Conservation (phyloP, 805 yeast species). For the Cyberlindnera bimundalis region DNA sequence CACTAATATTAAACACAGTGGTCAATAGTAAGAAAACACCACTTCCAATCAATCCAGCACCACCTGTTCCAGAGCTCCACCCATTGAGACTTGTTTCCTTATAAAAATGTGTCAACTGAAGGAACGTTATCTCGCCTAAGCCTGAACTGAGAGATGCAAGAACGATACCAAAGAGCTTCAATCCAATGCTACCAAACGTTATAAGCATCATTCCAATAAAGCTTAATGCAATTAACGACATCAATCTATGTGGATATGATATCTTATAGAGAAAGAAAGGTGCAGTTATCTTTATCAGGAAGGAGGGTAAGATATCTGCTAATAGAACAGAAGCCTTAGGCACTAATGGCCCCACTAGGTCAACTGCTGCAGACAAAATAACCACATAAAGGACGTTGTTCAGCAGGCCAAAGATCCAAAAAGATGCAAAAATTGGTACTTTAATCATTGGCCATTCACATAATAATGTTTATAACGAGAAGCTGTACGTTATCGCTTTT, state of each 20-base stretch:
- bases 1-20: conserved; percentile 56
- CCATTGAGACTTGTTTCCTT: conserved; percentile 65
- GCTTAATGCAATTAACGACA: conserved; percentile 54
- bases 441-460: neutral
- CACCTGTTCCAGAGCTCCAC: conserved; percentile 95
- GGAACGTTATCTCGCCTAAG: conserved; percentile 83
- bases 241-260: conserved; percentile 55
- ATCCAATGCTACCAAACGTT: conserved; percentile 31
- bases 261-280: conserved; percentile 75
- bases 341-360: conserved; percentile 74
- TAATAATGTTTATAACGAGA: too few relatives aligned
- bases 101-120: conserved; percentile 82
- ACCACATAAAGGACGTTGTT: conserved; percentile 91
- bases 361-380: conserved; percentile 88
- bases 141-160: conserved; percentile 86
- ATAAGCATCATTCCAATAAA: conserved; percentile 72
- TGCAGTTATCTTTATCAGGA: conserved; percentile 62
- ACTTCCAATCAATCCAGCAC: conserved; percentile 87
- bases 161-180: conserved; percentile 62
- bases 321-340: conserved; percentile 86
- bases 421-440: conserved; percentile 40
- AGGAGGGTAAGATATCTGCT: conserved; percentile 85
- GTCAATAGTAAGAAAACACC: conserved; percentile 70
- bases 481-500: too few relatives aligned
- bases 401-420: conserved; percentile 81